A percentile compares a stretch with the other conserved stretches of the same genome.
These are phyloP conservation scores for Funneliformis geosporum DNA, from an alignment of 192 early-diverging fungal species.

Conservation along the genomic window DNA sequence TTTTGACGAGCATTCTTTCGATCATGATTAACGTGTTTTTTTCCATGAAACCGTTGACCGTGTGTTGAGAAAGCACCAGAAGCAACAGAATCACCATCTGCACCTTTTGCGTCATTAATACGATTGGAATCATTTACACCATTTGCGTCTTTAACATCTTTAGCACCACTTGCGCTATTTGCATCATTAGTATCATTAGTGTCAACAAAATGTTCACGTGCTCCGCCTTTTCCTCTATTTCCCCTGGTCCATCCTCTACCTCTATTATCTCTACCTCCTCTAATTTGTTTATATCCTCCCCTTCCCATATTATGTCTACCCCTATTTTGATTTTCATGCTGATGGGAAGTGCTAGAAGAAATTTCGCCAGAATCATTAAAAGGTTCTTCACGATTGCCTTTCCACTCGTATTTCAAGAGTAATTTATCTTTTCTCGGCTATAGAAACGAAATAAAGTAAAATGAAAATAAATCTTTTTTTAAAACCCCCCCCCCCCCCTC, in stretches of 20 bases:
- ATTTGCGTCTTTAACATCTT: neutral
- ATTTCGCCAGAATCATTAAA: slow-evolving; percentile 1
- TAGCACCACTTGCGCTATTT: neutral
- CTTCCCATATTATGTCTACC: slow-evolving; percentile 22
- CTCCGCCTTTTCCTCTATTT: neutral
- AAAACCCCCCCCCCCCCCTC: too few species aligned
- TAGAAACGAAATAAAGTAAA: neutral
- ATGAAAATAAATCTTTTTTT: neutral
- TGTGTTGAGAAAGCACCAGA: neutral
- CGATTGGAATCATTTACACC: too few species aligned
- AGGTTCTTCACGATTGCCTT: slow-evolving; percentile 50
- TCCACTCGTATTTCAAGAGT: slow-evolving; percentile 61
- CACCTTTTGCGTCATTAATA: slow-evolving; percentile 11
- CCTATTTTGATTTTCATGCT: slow-evolving; percentile 3
- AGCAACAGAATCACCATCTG: too few species aligned
- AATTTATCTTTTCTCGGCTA: slow-evolving; percentile 69
- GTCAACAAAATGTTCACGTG: neutral
- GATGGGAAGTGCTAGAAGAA: neutral
- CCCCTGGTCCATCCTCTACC: neutral
- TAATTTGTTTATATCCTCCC: neutral
- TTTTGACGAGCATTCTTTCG: slow-evolving; percentile 72
- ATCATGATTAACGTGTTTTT: slow-evolving; percentile 66
- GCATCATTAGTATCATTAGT: neutral
- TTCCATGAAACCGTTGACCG: neutral
- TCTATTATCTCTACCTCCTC: neutral